phyloP scores from a whole-genome alignment of 2,329 filamentous ascomycete species.

The Helotiales sp. region DNA sequence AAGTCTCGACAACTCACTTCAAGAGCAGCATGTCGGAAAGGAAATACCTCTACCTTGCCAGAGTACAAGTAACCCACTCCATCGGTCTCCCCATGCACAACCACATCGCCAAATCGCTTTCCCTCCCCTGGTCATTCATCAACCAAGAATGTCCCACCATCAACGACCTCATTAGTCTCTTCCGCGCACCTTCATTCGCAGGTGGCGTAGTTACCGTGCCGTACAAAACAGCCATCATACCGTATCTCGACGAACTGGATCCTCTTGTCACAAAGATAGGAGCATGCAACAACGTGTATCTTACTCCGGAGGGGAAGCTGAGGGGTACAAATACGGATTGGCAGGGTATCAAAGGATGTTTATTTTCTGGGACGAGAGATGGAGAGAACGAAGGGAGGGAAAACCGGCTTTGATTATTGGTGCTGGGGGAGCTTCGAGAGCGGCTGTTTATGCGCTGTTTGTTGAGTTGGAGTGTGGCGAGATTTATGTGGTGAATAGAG shows the following conservation, averaged over 20 bases:
- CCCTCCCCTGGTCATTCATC: constrained; percentile 45
- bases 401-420: constrained; percentile 72
- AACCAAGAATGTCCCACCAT: constrained; percentile 44
- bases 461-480: constrained; percentile 68
- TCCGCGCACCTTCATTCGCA: constrained; percentile 63
- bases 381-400: constrained; percentile 12
- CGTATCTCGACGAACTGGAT: constrained; percentile 73
- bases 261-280: constrained; percentile 72
- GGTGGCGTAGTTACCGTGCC: constrained; percentile 81
- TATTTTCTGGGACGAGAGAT: constrained; percentile 57
- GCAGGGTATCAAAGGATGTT: constrained; percentile 70
- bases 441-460: constrained; percentile 74
- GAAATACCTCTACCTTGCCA: constrained; percentile 45
- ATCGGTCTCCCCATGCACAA: constrained; percentile 50
- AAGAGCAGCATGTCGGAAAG: background rate
- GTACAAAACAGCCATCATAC: constrained; percentile 76
- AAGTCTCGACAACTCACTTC: background rate
- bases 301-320: constrained; percentile 54
- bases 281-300: constrained; percentile 78
- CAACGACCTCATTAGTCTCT: constrained; percentile 49
- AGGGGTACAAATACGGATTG: constrained; percentile 83
- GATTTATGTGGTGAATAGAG: constrained; percentile 79
- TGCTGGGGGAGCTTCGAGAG: constrained; percentile 74
- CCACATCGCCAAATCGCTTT: constrained; percentile 45
- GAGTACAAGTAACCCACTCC: constrained; percentile 48